Base-by-base conservation (phyloP, 2,329 filamentous ascomycete species). In the Talaromyces sp. region DNA sequence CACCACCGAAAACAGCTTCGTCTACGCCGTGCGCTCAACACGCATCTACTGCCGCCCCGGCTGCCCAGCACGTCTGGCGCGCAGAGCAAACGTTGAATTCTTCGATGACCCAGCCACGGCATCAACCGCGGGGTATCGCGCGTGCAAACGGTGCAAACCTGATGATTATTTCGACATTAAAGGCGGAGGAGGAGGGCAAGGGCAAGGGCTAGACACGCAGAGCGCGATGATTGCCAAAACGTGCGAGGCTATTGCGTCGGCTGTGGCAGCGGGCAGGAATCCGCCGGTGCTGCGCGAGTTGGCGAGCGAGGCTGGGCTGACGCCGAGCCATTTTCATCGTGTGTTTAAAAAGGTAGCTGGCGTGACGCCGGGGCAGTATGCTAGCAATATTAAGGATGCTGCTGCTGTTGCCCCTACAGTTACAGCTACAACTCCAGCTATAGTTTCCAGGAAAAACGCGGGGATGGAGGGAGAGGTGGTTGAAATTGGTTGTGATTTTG, bases 1-100 rank as follows among this genome's bases (percentile, higher is more conserved):
- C 62, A 58, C 75, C 29, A 69, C 71, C 21, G 76, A 77, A 21
- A 75, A 77, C 56, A 71, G 71, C 31, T 86, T 86, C 70, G 76
- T 85, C 63, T 86, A 86, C 72, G 78, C 74, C 19, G 82, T 86
- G n/a, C 76, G 77, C 58, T 82, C 81, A 0, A 86, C 83, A 3
- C 77, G 75, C 51, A 83, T 84, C 56, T 85, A 82, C 69, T 86
- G 83, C 66, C 78, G 82, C 1, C 82, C 82, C 1, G 81, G 77
- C 2, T 86, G 83, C 59, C 75, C 80, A 0, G 80, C 82, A 3
- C 81, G 85, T n/a, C 79, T 90, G 14, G 81, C 83, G 1, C 76
- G 80, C 2, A 77, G 83, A n/a, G 78, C 83, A 11, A 82, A 83
- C 21, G 77, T 90, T 32, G 72, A 75, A 32, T 86, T 84, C 70